Percentiles rank a stretch among this genome's conserved stretches.
phyloP scores from a whole-genome alignment of 345 rosid genomes.

The Stellera chamaejasme region DNA sequence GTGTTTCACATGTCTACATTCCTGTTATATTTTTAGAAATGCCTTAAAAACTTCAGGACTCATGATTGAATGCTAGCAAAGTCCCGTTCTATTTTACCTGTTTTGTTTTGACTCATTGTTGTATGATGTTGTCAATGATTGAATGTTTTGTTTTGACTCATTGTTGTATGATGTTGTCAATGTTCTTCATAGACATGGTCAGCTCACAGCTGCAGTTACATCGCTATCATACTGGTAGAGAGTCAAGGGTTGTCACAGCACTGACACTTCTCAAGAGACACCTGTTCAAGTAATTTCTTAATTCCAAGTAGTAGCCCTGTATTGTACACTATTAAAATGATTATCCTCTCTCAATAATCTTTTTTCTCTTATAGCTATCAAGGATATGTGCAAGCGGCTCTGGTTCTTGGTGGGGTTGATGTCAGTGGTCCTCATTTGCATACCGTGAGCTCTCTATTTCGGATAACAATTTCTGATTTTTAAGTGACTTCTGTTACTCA shows the following conservation, averaged over 20 bases:
- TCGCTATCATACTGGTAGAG: slow-evolving; percentile 71
- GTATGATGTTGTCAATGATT: slow-evolving; percentile 1
- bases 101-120: background rate
- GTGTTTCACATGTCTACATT: background rate
- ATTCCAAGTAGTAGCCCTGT: slow-evolving; percentile 1
- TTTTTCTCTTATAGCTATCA: slow-evolving; percentile 37
- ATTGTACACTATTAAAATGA: slow-evolving; percentile 1
- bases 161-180: background rate
- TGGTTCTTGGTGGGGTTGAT: slow-evolving; percentile 91
- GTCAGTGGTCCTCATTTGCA: slow-evolving; percentile 78
- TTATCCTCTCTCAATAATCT: slow-evolving; percentile 18
- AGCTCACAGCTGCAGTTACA: slow-evolving; percentile 80
- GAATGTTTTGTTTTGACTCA: background rate
- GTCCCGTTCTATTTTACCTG: slow-evolving; percentile 3
- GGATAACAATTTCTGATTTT: background rate
- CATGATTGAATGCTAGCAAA: no score
- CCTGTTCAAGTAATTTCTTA: slow-evolving; percentile 50
- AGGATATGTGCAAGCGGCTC: slow-evolving; percentile 72
- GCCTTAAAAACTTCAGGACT: background rate
- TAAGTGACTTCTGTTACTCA: background rate
- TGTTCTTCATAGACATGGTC: slow-evolving; percentile 50
- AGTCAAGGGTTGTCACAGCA: slow-evolving; percentile 74
- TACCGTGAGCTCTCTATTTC: slow-evolving; percentile 40
- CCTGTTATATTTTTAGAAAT: background rate
- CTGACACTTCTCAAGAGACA: slow-evolving; percentile 75